phyloP scores from a whole-genome alignment of 176 grass and related monocot species.

The Chrysopogon serrulatus region DNA sequence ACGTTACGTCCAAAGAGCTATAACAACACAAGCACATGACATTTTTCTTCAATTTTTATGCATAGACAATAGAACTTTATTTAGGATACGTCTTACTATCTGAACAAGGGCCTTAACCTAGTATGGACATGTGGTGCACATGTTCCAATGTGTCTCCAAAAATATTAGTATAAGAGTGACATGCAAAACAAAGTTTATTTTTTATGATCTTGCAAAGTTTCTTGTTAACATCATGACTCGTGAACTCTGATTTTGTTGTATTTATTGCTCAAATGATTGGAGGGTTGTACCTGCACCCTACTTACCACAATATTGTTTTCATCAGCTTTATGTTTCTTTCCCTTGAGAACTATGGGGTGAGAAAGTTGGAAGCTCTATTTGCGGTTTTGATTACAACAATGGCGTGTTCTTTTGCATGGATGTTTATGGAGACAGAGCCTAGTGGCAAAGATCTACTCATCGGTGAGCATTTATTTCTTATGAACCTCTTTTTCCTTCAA shows the following conservation, averaged over 20 bases:
- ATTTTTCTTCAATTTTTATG: background rate
- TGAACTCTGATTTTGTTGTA: background rate
- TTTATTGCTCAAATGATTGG: background rate
- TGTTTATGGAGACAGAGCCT: constrained; percentile 72
- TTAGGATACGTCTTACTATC: background rate
- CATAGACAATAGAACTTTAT: background rate
- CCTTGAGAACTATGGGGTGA: constrained; percentile 89
- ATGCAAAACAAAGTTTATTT: background rate
- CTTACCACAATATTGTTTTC: constrained; percentile 23
- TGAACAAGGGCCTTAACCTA: background rate
- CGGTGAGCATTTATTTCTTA: constrained; percentile 29
- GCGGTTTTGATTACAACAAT: constrained; percentile 82
- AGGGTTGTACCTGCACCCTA: background rate
- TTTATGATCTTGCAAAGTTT: background rate
- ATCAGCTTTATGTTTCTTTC: constrained; percentile 91
- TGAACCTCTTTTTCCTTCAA: background rate
- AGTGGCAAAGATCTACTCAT: constrained; percentile 64
- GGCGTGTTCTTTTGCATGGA: constrained; percentile 85
- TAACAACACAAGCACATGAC: background rate
- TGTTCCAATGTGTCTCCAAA: background rate
- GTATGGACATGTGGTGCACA: background rate
- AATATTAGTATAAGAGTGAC: background rate
- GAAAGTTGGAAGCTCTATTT: constrained; percentile 88
- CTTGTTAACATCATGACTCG: background rate
- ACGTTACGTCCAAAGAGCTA: background rate